Base-by-base conservation (phyloP, 345 rosid genomes). In the Gossypium stocksii region DNA sequence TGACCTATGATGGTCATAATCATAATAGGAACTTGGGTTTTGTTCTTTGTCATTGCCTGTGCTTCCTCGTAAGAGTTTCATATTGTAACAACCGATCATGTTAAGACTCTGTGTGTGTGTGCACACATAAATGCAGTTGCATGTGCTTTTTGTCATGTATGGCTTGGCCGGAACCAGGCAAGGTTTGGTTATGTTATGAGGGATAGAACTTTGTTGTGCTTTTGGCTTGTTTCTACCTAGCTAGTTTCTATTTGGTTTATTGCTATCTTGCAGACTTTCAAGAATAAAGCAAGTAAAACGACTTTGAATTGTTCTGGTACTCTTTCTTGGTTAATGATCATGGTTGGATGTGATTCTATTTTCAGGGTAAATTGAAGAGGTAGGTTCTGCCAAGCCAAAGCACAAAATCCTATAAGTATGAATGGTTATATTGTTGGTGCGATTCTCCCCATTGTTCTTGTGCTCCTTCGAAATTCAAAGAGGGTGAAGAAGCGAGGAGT, bases 401-500 rank as follows among this genome's bases (percentile, higher is more conserved):
- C 4, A 70, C 64, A 66, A 22, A 73, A 58, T 62, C 81, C 69
- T 71, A 58, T 62, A 72, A 82, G 60, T 62, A 96, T 96, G 99
- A 89, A 79, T 85, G 91, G 92, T 70, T 96, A 93, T 77, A 69
- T 90, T 9, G 85, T 88, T 29, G 92, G 97, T 45, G 84, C 82
- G 15, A 76, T 93, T 56, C 89, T 91, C 75, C 98, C 99, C 48
- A 78, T 96, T 66, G 80, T 93, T 54, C 75, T 88, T 63, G 83
- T 96, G 73, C 69, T 93, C 44, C 66, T 88, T 76, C 86, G 86
- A 49, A 93, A 84, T 57, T 76, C 89, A 1, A 89, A 84, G 82
- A 84, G 82, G 75, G 80, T 65, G 2, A 93, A 87, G 85, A 87
- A 86, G 74, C 82, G 99, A 77, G 99, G 99, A 54, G 85, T 91